Evolutionary conservation across 2,329 filamentous ascomycete genomes (phyloP).

Genomic region (Colletotrichum filicis): DNA sequence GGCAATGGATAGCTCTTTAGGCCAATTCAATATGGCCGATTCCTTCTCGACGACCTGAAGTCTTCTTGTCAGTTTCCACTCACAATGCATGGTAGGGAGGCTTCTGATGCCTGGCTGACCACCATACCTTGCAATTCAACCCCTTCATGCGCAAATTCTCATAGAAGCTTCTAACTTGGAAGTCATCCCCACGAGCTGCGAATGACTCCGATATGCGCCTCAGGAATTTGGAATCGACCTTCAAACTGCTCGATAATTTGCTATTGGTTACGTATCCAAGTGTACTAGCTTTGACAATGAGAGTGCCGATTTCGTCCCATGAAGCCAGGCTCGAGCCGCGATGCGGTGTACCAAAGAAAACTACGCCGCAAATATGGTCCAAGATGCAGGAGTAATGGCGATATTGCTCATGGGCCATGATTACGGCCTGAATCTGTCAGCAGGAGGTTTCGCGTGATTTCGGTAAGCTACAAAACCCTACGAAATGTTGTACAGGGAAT

Average conservation of each 20-base stretch:
- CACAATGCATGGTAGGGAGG: accelerated
- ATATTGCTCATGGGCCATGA: neutral
- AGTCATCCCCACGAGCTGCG: neutral
- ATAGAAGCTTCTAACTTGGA: neutral
- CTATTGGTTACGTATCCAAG: neutral
- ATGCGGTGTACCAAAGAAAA: neutral
- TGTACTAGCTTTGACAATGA: neutral
- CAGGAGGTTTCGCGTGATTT: no score
- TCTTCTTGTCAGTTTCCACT: neutral
- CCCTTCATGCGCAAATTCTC: accelerated
- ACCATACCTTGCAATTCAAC: accelerated
- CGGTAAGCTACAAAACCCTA: no score
- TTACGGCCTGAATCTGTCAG: neutral
- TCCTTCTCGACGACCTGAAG: neutral
- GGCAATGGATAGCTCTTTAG: neutral
- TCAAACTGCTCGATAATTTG: neutral
- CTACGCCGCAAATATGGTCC: neutral
- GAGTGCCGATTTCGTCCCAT: neutral
- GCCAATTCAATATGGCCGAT: neutral
- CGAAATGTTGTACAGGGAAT: no score
- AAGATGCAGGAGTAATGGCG: neutral
- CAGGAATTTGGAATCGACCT: neutral
- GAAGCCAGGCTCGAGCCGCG: neutral
- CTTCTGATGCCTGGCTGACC: accelerated
- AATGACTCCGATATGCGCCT: accelerated